Conservation (phyloP, 139 green algal species). For the Picochlorum sp. region DNA sequence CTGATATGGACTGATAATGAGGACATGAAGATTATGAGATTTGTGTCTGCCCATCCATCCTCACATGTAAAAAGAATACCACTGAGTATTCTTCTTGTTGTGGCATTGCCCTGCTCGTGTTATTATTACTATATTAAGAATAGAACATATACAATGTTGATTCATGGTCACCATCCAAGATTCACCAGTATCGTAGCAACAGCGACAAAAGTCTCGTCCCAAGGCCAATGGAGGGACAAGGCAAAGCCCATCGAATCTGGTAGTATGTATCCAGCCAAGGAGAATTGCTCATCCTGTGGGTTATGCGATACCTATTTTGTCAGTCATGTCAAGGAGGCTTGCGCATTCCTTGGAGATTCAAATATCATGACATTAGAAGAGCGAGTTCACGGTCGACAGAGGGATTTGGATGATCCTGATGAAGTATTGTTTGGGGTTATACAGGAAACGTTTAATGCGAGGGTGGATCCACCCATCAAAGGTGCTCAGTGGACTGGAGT, state of each 20-base stretch:
- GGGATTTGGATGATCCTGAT: constrained; percentile 52
- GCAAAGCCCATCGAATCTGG: constrained; percentile 62
- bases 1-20: too few species aligned
- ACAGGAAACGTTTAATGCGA: constrained; percentile 69
- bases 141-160: too few species aligned
- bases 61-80: too few species aligned
- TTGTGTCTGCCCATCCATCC: too few species aligned
- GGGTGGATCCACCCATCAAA: constrained; percentile 45
- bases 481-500: constrained; percentile 95
- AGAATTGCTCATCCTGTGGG: constrained; percentile 84
- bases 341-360: constrained; percentile 84
- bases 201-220: not conserved
- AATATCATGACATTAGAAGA: constrained; percentile 58
- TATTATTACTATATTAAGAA: too few species aligned
- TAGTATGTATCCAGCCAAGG: constrained; percentile 73
- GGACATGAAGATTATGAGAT: too few species aligned
- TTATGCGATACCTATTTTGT: constrained; percentile 96
- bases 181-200: too few species aligned
- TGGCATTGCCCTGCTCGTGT: too few species aligned
- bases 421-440: constrained; percentile 79
- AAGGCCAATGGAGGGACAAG: constrained; percentile 41
- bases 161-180: too few species aligned
- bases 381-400: constrained; percentile 50
- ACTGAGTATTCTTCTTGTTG: too few species aligned
- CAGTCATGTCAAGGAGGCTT: constrained; percentile 90